phyloP scores from a whole-genome alignment of 768 basidiomycete species.

The Leccinum pellstonianum region DNA sequence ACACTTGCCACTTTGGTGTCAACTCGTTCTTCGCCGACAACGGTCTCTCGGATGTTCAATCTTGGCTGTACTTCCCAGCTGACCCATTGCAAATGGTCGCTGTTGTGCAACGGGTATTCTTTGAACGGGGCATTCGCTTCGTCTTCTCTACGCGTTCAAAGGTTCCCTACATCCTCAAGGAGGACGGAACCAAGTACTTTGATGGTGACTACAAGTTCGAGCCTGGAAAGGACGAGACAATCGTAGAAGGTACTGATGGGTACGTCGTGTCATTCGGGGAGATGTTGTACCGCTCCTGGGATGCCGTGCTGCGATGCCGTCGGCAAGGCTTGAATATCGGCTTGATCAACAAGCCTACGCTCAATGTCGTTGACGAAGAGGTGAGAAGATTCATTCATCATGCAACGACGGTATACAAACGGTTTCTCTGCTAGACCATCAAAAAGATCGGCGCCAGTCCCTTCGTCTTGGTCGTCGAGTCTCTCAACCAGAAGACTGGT shows the following conservation, averaged over 20 bases:
- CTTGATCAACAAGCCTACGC: conserved; percentile 80
- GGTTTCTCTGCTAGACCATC: conserved; percentile 41
- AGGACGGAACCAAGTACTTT: conserved; percentile 68
- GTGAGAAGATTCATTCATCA: conserved; percentile 32
- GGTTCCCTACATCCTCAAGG: conserved; percentile 81
- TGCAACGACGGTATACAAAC: background rate
- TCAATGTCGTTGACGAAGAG: conserved; percentile 84
- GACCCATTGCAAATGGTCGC: conserved; percentile 80
- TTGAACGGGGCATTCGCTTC: conserved; percentile 79
- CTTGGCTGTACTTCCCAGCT: conserved; percentile 86
- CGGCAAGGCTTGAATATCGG: conserved; percentile 77
- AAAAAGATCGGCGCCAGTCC: conserved; percentile 68
- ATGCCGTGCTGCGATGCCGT: conserved; percentile 75
- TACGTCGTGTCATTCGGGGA: conserved; percentile 87
- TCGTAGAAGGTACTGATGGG: conserved; percentile 73
- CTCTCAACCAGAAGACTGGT: conserved; percentile 89
- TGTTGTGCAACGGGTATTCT: conserved; percentile 75
- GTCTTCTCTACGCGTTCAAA: conserved; percentile 89
- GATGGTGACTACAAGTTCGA: conserved; percentile 72
- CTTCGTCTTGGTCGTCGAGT: conserved; percentile 85
- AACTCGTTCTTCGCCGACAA: conserved; percentile 90
- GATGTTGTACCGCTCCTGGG: conserved; percentile 81
- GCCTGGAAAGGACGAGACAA: conserved; percentile 83
- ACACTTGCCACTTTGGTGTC: conserved; percentile 66
- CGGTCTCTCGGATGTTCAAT: conserved; percentile 75